A percentile compares a stretch with the other conserved stretches of the same genome.
These are phyloP conservation scores for Apiotrichum veenhuisii DNA, from an alignment of 1,284 basidiomycete species.

Conservation along the genomic window DNA sequence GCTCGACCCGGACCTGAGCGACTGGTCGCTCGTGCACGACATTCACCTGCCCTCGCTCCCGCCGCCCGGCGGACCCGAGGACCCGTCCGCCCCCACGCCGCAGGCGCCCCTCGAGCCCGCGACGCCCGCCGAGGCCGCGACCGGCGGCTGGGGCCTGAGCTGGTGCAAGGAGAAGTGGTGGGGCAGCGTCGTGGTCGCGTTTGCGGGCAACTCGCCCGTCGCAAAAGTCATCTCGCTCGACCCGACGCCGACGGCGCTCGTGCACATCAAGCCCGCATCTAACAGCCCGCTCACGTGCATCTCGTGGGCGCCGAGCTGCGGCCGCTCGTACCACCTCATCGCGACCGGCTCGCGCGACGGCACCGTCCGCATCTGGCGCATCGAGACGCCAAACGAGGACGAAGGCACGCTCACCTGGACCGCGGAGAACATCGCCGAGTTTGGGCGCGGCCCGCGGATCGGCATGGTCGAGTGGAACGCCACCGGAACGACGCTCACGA, in stretches of 20 bases:
- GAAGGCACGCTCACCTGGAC: conserved; percentile 56
- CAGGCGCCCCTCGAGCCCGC: conserved; percentile 6
- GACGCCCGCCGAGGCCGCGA: conserved; percentile 54
- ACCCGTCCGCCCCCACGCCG: conserved; percentile 1
- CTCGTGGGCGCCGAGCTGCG: conserved; percentile 86
- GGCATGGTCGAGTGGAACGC: conserved; percentile 66
- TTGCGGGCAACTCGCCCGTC: conserved; percentile 65
- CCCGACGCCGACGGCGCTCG: conserved; percentile 43
- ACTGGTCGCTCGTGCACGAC: conserved; percentile 76
- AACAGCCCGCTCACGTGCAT: conserved; percentile 64
- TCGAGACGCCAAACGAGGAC: conserved; percentile 52
- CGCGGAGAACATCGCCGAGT: conserved; percentile 71
- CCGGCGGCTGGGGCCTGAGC: conserved; percentile 84
- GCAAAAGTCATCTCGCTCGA: conserved; percentile 61
- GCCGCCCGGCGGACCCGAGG: conserved; percentile 15
- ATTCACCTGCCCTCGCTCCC: conserved; percentile 63
- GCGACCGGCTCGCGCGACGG: conserved; percentile 84
- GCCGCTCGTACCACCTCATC: conserved; percentile 83
- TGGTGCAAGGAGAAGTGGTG: conserved; percentile 94
- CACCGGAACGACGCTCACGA: conserved; percentile 76
- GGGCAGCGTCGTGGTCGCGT: conserved; percentile 79
- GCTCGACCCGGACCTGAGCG: conserved; percentile 70
- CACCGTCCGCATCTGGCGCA: conserved; percentile 78
- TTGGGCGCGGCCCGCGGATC: conserved; percentile 76
- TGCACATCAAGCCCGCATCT: conserved; percentile 35